Base-by-base conservation (phyloP, 768 basidiomycete species). In the Butyriboletus loyo region DNA sequence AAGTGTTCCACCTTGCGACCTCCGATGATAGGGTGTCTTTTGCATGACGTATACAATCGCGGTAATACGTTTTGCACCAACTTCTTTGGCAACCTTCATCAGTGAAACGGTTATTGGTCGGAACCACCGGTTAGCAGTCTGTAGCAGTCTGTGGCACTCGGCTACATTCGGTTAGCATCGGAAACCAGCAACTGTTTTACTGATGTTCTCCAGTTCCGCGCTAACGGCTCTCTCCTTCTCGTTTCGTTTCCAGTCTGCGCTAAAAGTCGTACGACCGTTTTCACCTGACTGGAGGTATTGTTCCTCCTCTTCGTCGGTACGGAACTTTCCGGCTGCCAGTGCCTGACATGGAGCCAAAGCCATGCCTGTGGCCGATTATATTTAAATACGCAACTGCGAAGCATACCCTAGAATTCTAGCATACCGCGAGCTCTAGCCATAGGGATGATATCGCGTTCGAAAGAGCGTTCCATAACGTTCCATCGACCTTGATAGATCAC, bases 381-480 rank as follows among this genome's bases (percentile, higher is more conserved):
- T 21, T 7, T 21, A 38, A 38, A 3, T 2, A 38, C 14, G 37
- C 19, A 14, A 22, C 14, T 13, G 14, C 11, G 13, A 14, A 7
- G 37, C 11, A 22, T 21, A 21, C 38, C 21, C 7, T 21, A 7
- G 10, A 21, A 15, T 22, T 34, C 14, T 5, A n/a, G 7, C 34
- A 4, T 36, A 46, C 45, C 38, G 4, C 27, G 17, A 13, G 45
- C 32, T 17, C 8, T 36, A 8, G 14, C 2, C 53, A 54, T 50
- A 3, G 76, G 75, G 47, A 82, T 75, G 49, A 81, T 77, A 6
- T 79, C 76, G 7, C 75, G 69, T 56, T 79, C 78, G 42, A 79
- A 73, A 34, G 76, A 74, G 27, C 81, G 71, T 5, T 71, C 52
- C 52, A 78, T 58, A 8, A 75, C 62, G 55, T 68, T 74, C 75